Conservation (phyloP, 257 asterid species). For the Buddleja alternifolia region DNA sequence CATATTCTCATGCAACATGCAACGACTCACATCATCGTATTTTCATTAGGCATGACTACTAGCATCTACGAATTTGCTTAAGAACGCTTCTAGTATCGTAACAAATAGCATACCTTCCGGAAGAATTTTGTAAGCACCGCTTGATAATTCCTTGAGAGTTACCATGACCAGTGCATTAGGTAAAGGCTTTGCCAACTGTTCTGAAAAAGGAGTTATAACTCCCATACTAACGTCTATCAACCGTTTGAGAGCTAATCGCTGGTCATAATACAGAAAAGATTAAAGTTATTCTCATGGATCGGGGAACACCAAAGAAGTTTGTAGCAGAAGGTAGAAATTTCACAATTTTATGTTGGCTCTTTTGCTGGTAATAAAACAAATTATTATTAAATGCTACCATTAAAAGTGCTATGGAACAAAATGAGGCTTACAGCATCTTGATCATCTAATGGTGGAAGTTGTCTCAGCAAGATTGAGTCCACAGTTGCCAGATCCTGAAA, state of each 20-base stretch:
- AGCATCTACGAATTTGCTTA: background rate
- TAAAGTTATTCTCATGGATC: slow-evolving; percentile 28
- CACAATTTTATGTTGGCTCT: background rate
- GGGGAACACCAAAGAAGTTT: background rate
- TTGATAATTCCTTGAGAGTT: slow-evolving; percentile 75
- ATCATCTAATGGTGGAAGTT: slow-evolving; percentile 85
- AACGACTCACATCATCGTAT: too few species aligned
- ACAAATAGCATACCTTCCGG: slow-evolving; percentile 64
- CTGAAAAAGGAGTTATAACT: slow-evolving; percentile 88
- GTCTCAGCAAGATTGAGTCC: slow-evolving; percentile 89
- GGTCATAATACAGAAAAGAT: slow-evolving; percentile 34
- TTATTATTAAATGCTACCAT: too few species aligned
- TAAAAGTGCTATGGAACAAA: background rate
- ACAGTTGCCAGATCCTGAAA: slow-evolving; percentile 94
- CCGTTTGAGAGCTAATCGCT: slow-evolving; percentile 91
- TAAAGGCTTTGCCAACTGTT: slow-evolving; percentile 86
- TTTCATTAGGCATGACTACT: too few species aligned
- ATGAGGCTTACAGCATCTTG: slow-evolving; percentile 76
- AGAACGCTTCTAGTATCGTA: slow-evolving; percentile 14
- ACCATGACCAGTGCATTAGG: slow-evolving; percentile 82
- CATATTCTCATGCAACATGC: too few species aligned
- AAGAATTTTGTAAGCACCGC: slow-evolving; percentile 88
- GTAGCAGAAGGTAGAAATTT: background rate
- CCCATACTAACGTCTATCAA: slow-evolving; percentile 95
- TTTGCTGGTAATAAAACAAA: background rate